Evolutionary conservation across 192 early-diverging fungal species (phyloP), one percentile per base, ranked within the genome.

Genomic region (Backusella australiensis): DNA sequence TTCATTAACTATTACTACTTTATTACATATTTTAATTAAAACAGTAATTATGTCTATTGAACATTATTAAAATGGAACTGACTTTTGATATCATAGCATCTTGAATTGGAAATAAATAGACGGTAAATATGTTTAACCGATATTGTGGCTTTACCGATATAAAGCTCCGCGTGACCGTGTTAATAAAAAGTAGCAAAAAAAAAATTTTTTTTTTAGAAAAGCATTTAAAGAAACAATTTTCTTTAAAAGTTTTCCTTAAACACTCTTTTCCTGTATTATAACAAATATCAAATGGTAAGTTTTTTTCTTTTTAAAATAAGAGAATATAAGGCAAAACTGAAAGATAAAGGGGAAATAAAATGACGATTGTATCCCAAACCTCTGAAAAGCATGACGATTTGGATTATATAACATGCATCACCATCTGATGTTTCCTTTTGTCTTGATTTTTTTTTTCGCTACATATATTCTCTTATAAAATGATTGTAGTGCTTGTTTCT

Each of bases 401-500:
- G 73, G 73, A 74, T 74, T 67, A n/a, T 41, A 74, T 66, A 73
- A 73, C 73, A 74, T 74, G 73, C 73, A 74, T 65, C 73, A 74
- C 73, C 73, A 74, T 74, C 73, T 74, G 73, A 74, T 74, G 65
- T 59, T 67, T 41, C 65, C 17, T 19, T 12, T 3, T 41, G 11
- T 34, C n/a, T 32, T n/a, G 6, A 23, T 5, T 41, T 70, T 29
- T 26, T 44, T 39, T 21, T 26, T 44, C 9, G 19, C 29, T 72
- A 72, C 21, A n/a, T n/a, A n/a, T 35, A 7, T 21, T 21, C 35
- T 34, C n/a, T 56, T 49, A 26, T 36, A 11, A 35, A 53, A 59
- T 56, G 21, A 56, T 72, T 34, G 8, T 14, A 29, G 12, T 71
- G 19, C 38, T 39, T 39, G 29, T 9, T 71, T 15, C 23, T 44